Percentiles rank a stretch among this genome's conserved stretches.
phyloP scores from a whole-genome alignment of 2,329 filamentous ascomycete genomes.

The Pseudogymnoascus destructans region DNA sequence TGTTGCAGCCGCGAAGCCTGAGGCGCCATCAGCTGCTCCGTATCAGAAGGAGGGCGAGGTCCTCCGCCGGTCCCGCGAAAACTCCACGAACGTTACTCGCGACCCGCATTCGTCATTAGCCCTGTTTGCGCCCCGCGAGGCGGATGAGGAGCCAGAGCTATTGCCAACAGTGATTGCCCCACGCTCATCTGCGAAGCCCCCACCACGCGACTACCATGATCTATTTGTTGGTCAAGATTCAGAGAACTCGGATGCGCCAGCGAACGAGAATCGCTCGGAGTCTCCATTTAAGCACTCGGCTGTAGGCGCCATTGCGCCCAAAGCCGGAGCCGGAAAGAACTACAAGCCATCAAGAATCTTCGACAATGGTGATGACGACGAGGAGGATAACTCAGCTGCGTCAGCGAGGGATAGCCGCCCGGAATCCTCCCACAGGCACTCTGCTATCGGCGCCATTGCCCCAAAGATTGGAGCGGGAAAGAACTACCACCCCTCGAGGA shows the following conservation, averaged over 20 bases:
- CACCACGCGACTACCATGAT: slow-evolving; percentile 53
- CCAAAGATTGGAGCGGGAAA: slow-evolving; percentile 44
- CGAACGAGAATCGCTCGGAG: slow-evolving; percentile 14
- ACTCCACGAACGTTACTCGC: slow-evolving; percentile 41
- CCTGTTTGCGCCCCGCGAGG: slow-evolving; percentile 59
- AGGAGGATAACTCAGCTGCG: slow-evolving; percentile 1
- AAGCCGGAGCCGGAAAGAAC: slow-evolving; percentile 47
- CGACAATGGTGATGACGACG: slow-evolving; percentile 38
- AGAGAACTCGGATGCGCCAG: slow-evolving; percentile 17
- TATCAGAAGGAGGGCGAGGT: slow-evolving; percentile 26
- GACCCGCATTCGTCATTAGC: slow-evolving; percentile 60
- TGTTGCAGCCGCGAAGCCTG: slow-evolving; percentile 33
- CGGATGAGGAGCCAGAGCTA: slow-evolving; percentile 35
- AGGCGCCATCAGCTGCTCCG: slow-evolving; percentile 23
- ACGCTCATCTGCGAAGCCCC: slow-evolving; percentile 57
- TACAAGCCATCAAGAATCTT: slow-evolving; percentile 52
- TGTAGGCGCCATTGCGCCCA: slow-evolving; percentile 30
- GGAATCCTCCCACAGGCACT: background rate
- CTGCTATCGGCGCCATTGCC: slow-evolving; percentile 23
- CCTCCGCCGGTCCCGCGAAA: slow-evolving; percentile 35
- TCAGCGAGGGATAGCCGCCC: slow-evolving; percentile 10
- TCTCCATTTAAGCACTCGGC: slow-evolving; percentile 14
- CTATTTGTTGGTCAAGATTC: slow-evolving; percentile 44
- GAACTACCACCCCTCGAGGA: slow-evolving; percentile 48
- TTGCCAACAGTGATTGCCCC: slow-evolving; percentile 44